Evolutionary conservation across 2,329 filamentous ascomycete species (phyloP), one percentile per base, ranked within the genome.

Genomic region (Elsinoe perseae): DNA sequence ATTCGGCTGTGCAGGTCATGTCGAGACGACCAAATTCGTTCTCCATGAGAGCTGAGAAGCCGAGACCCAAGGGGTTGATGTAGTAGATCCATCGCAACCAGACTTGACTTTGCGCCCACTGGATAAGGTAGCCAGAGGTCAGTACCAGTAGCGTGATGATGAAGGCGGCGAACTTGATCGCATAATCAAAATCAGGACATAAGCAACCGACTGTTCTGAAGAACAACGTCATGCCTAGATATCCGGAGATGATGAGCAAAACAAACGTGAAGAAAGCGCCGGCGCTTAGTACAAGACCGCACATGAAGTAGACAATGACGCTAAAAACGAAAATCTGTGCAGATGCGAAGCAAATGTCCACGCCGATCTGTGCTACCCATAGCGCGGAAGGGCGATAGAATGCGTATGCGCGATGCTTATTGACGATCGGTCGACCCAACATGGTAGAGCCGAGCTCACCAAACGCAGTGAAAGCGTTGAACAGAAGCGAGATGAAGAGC

Each of bases 381-480:
- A 93, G 73, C 0, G 89, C 87, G 0, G 86, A 89, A 0, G 89
- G 89, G 30, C 87, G 79, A 67, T 93, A 86, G 66, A 95, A 92
- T 0, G 88, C 86, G 63, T 89, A 95, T 0, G 86, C 84, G 57
- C 85, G 83, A 69, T 95, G 89, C 68, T 93, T 95, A 68, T 90
- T 89, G 59, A 95, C 80, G 34, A 95, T 86, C 0, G 84, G 78
- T 7, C 89, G 79, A 1, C 85, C 87, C 14, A 84, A 73, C 86
- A 93, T 92, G 1, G 85, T 86, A 9, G 79, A 78, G 0, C 79
- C 85, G 0, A 95, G 72, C 68, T 95, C 89, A 0, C 85, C 81
- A 66, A 93, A 91, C 21, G 89, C 87, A 65, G 89, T 84, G 70
- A 95, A 92, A n/a, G 86, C 86, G 68, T 92, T 92, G 77, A 92